Percentiles rank a stretch among this genome's conserved stretches.
These are phyloP conservation scores for Rutstroemia sydowiana DNA, from an alignment of 2,329 filamentous ascomycete genomes.

Conservation along the genomic window DNA sequence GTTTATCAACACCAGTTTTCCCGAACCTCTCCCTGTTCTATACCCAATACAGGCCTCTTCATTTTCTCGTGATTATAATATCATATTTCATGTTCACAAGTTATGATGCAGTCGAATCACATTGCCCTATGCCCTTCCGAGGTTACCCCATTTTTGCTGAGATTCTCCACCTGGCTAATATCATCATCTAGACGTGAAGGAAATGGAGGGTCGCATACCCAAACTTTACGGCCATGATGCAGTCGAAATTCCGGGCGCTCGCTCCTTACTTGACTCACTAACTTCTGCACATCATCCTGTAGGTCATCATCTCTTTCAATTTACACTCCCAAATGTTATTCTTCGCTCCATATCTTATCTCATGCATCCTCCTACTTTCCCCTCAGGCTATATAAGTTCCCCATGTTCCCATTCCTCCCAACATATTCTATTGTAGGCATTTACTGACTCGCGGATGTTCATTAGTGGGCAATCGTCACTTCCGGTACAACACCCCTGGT, in stretches of 20 bases:
- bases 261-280: conserved; percentile 60
- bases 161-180: conserved; percentile 1
- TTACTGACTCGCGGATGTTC: too few species aligned
- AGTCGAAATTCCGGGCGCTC: conserved; percentile 77
- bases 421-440: too few species aligned
- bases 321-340: too few species aligned
- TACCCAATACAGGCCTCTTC: neutral
- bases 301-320: too few species aligned
- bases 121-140: neutral
- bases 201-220: conserved; percentile 73
- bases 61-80: too few species aligned
- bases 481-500: conserved; percentile 64
- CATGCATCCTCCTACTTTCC: too few species aligned
- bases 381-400: too few species aligned
- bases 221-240: conserved; percentile 70
- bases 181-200: conserved; percentile 61
- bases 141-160: neutral
- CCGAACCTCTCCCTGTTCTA: neutral
- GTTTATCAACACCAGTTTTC: neutral
- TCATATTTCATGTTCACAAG: too few species aligned
- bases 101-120: neutral
- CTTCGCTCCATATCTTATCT: too few species aligned
- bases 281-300: conserved; percentile 42
- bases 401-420: too few species aligned
- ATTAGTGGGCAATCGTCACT: conserved; percentile 90